Evolutionary conservation across 2,329 filamentous ascomycete genomes (phyloP).

Genomic region (Colletotrichum phormii): DNA sequence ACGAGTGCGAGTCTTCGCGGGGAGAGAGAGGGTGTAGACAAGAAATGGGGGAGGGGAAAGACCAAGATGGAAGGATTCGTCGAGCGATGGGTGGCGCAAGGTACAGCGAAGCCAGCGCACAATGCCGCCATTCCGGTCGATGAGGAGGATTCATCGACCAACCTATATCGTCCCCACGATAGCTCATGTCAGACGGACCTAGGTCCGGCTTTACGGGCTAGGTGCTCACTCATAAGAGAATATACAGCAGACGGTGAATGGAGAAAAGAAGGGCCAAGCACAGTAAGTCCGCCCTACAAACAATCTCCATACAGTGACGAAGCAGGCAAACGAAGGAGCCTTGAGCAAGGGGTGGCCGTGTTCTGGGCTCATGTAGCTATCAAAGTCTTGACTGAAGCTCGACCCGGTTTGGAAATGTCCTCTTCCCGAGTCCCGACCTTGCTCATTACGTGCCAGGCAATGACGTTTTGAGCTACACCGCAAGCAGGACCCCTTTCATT

Average conservation of each 20-base stretch:
- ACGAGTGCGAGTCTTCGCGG: not conserved
- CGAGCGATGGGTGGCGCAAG: not conserved
- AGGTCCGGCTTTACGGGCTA: not conserved
- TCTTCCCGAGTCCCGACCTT: not conserved
- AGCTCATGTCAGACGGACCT: slow-evolving; percentile 1
- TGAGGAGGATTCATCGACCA: not conserved
- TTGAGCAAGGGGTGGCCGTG: not conserved
- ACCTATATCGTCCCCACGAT: not conserved
- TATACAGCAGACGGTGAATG: not conserved
- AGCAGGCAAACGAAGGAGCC: not conserved
- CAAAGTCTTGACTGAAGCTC: not conserved
- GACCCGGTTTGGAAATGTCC: not conserved
- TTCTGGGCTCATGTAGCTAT: not conserved
- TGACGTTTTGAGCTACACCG: not conserved
- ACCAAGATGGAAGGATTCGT: not conserved
- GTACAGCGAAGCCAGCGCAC: not conserved
- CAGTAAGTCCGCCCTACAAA: not conserved
- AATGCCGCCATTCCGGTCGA: not conserved
- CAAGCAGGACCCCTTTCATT: not conserved
- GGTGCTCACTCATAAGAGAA: not conserved
- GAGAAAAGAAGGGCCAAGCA: not conserved
- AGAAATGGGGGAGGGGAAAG: not conserved
- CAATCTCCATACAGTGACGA: not conserved
- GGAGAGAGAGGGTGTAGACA: too few relatives aligned
- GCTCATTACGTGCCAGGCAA: not conserved